Evolutionary conservation across 352 stramenopile genomes (phyloP), one percentile per base, ranked within the genome.

Genomic region (Halophytophthora polymorphica): DNA sequence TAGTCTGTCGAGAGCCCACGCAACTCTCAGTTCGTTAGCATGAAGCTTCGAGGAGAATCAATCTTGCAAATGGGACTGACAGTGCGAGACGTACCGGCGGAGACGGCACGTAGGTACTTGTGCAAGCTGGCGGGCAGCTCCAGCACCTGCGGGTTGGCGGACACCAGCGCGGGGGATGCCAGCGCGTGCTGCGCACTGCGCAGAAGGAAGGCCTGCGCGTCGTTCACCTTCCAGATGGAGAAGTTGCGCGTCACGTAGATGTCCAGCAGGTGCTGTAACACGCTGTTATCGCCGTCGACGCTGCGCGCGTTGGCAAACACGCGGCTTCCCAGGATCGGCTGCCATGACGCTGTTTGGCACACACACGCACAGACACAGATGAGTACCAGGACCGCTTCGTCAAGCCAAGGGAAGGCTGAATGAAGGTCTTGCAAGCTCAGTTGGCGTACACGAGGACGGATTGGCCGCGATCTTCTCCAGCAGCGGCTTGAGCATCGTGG

Each of bases 181-280:
- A 88, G 59, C 15, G 83, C 81, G 19, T 86, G 73, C 37, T 90
- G 69, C 5, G 83, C 83, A 36, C 71, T 71, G 22, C 69, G 64
- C 7, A 91, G 61, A 22, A 94, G 56, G 47, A 94, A 91, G 14
- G 19, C 49, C 53, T 93, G 80, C 31, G 80, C 73, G 31, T 89
- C 79, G 36, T 88, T 84, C 28, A 92, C 79, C 58, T 94, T 94
- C 83, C 83, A 94, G 2, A 94, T 52, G 34, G 79, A 79, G 49
- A 73, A 58, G 58, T 91, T 88, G 45, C 83, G 82, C 38, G 71
- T 77, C 11, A 91, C 72, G 63, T 94, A 94, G 40, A 94, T 94
- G 48, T 77, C 60, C 34, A 94, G 64, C 53, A 94, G 59, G 56
- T 91, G 83, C 49, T 86, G 66, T 14, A 94, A 52, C 4, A 76